phyloP scores from a whole-genome alignment of 352 stramenopile genomes.

The Albugo candida region DNA sequence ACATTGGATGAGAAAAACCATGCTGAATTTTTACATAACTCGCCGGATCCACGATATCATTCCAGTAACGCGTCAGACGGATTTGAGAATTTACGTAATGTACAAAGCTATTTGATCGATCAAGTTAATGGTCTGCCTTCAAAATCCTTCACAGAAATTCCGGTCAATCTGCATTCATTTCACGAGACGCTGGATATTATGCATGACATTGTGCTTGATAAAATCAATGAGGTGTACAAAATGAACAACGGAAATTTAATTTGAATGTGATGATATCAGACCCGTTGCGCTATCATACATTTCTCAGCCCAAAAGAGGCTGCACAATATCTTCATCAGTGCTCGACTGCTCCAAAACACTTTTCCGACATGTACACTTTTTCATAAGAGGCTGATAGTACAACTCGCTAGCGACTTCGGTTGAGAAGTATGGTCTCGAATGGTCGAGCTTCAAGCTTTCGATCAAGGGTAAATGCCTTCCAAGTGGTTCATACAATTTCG shows the following conservation, averaged over 20 bases:
- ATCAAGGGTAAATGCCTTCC: no score
- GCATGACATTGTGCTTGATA: slow-evolving; percentile 69
- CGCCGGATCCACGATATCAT: slow-evolving; percentile 67
- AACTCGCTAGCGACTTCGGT: no score
- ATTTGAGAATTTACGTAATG: slow-evolving; percentile 54
- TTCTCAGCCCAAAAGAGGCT: no score
- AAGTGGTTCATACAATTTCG: no score
- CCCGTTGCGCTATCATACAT: no score
- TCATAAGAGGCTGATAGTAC: no score
- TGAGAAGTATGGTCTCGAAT: no score
- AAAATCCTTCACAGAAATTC: slow-evolving; percentile 46
- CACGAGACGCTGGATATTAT: slow-evolving; percentile 67
- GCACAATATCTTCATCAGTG: no score
- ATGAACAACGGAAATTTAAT: neutral
- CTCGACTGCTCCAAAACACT: no score
- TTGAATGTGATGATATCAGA: no score
- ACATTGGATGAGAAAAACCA: slow-evolving; percentile 46
- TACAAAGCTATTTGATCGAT: slow-evolving; percentile 50
- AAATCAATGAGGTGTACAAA: slow-evolving; percentile 58
- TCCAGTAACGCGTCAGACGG: slow-evolving; percentile 22
- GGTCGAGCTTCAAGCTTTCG: no score
- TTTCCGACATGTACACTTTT: no score
- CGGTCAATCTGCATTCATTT: slow-evolving; percentile 73
- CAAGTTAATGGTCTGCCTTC: slow-evolving; percentile 18
- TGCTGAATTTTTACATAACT: slow-evolving; percentile 60